These are phyloP conservation scores for Carpinus fangiana DNA, from an alignment of 306 rosid genomes.

Conservation along the genomic window DNA sequence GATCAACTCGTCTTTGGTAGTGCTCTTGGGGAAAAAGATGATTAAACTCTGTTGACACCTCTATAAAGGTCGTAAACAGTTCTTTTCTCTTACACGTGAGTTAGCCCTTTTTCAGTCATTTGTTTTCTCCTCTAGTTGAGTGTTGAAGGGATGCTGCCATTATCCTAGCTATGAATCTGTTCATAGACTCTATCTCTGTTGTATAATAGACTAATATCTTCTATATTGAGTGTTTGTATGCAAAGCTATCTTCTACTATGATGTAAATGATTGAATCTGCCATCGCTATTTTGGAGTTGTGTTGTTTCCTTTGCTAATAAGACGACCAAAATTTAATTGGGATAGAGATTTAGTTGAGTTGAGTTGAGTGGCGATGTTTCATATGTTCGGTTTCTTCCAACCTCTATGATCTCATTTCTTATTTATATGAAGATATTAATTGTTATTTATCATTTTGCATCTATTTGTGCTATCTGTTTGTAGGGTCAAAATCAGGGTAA, in stretches of 20 bases:
- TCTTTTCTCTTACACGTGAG: neutral
- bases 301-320: neutral
- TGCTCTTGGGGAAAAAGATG: neutral
- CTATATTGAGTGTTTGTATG: neutral
- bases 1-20: neutral
- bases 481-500: conserved; percentile 48
- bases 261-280: neutral
- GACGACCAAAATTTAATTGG: neutral
- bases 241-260: neutral
- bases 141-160: neutral
- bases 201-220: neutral
- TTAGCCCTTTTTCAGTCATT: neutral
- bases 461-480: conserved; percentile 22
- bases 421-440: conserved; percentile 8
- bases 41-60: neutral
- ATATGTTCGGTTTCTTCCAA: conserved; percentile 9
- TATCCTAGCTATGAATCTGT: neutral
- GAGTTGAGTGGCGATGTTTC: neutral
- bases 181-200: neutral
- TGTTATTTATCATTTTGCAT: neutral
- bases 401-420: neutral
- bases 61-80: neutral
- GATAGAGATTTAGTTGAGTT: neutral
- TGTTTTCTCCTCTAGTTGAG: neutral
- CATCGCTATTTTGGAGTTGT: neutral